Base-by-base conservation (phyloP, 2,329 filamentous ascomycete species). In the Verticillium tricorpus region DNA sequence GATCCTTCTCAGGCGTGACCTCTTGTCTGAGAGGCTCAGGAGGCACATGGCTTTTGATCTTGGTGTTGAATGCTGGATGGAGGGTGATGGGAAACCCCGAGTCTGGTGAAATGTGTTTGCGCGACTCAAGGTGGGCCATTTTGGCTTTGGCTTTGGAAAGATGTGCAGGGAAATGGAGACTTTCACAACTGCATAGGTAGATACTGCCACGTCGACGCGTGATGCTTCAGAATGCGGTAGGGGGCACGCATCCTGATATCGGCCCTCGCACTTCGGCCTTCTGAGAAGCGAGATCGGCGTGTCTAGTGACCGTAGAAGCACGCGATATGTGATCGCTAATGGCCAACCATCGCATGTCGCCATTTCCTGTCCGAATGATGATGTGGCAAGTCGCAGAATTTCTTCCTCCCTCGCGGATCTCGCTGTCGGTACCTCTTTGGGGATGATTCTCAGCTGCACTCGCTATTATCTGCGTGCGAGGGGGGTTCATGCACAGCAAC, bases 21-120 rank as follows among this genome's bases (percentile, higher is more conserved):
- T 66, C 58, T 45, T 73, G 64, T 5, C 76, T 72, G 11, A 71
- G 39, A 0, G 74, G 67, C 58, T 81, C 78, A 0, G 76, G 74
- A 1, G 79, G 78, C 0, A 72, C 67, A 63, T 78, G 73, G 32
- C 70, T 63, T 32, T 69, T 75, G 61, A 82, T 80, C 64, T 78
- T 82, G 35, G 74, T 68, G 60, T 82, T 80, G 71, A 80, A 82
- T 59, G 73, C 67, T 1, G 80, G 78, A 66, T 83, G 80, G 0
- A 82, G 66, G 2, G 74, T 77, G 28, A 77, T 73, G 0, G 80
- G 79, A 37, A 77, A 78, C 1, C 79, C 79, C 1, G 80, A 82
- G 65, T 82, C 80, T 5, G 77, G 75, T 6, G 79, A 82, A 40
- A 82, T 76, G 65, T 82, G 76, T 39, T 82, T 79, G 52, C 73